A percentile compares a stretch with the other conserved stretches of the same genome.
Conservation (phyloP, 1,284 basidiomycete genomes). For the Neotropicomus parvogracilis region DNA sequence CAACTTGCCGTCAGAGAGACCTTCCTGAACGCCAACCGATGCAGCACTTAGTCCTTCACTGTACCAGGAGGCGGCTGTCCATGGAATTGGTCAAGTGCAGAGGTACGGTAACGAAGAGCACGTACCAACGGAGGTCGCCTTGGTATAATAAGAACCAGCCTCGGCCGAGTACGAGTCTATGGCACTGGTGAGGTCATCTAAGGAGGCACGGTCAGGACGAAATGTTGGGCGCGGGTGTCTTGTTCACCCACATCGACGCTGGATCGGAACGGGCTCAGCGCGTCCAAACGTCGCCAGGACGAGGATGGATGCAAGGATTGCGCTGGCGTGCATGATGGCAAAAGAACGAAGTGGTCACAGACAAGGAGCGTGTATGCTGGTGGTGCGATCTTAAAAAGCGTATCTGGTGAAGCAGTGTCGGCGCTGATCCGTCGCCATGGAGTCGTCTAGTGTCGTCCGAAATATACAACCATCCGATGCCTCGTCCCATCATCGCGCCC, state of each 20-base stretch:
- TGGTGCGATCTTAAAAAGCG: not conserved
- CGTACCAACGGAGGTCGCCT: constrained; percentile 17
- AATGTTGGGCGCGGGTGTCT: not conserved
- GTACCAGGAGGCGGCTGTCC: constrained; percentile 19
- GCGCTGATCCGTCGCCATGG: no score
- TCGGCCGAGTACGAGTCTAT: constrained; percentile 12
- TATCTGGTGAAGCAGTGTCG: not conserved
- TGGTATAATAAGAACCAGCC: constrained; percentile 19
- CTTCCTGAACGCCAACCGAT: constrained; percentile 18
- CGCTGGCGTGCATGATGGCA: constrained; percentile 8
- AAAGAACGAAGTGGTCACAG: constrained; percentile 2
- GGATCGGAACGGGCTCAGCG: constrained; percentile 7
- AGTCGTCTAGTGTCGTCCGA: constrained; percentile 6
- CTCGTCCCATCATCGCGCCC: constrained; percentile 83
- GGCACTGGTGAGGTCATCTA: constrained; percentile 13
- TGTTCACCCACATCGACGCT: constrained; percentile 10
- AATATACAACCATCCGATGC: constrained; percentile 51
- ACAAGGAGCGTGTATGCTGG: not conserved
- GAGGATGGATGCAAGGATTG: constrained; percentile 1
- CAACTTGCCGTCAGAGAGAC: constrained; percentile 21
- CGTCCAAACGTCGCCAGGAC: constrained; percentile 1
- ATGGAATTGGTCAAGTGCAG: not conserved
- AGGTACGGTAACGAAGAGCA: not conserved
- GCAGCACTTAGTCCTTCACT: constrained; percentile 15
- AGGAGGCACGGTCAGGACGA: constrained; percentile 1